Evolutionary conservation across 176 grass and related monocot species (phyloP).

Genomic region (Ananas comosus): DNA sequence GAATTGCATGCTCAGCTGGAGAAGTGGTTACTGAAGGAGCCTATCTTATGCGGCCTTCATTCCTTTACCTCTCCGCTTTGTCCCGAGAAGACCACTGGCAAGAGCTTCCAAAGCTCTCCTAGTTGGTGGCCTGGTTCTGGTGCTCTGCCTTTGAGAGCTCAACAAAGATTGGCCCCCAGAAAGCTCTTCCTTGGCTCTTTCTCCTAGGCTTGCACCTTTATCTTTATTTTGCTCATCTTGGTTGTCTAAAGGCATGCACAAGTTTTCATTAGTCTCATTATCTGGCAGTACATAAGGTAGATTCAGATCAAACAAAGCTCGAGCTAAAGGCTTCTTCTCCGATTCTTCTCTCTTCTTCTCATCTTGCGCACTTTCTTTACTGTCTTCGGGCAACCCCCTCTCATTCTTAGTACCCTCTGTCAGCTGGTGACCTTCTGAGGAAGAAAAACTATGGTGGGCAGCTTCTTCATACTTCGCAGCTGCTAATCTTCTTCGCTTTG

Average conservation of each 20-base stretch:
- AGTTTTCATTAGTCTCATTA: conserved; percentile 16
- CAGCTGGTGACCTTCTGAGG: conserved; percentile 24
- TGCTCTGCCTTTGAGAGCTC: conserved; percentile 54
- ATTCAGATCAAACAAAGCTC: conserved; percentile 28
- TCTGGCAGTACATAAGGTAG: conserved; percentile 24
- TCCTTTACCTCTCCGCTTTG: conserved; percentile 46
- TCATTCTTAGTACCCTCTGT: conserved; percentile 32
- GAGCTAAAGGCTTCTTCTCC: conserved; percentile 21
- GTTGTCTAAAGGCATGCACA: conserved; percentile 5
- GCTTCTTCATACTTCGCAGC: conserved; percentile 54
- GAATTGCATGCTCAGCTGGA: conserved; percentile 34
- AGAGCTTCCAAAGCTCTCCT: conserved; percentile 70
- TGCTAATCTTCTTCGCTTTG: conserved; percentile 68
- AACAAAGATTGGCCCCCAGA: conserved; percentile 20
- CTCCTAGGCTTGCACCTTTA: conserved; percentile 15
- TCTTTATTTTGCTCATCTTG: conserved; percentile 23
- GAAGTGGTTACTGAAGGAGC: conserved; percentile 23
- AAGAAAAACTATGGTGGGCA: conserved; percentile 20
- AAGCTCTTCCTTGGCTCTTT: conserved; percentile 19
- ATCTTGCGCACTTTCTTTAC: conserved; percentile 17
- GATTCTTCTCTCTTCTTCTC: conserved; percentile 14
- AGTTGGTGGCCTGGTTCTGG: conserved; percentile 75
- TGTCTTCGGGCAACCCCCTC: conserved; percentile 19
- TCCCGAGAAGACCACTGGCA: conserved; percentile 65
- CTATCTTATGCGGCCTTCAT: conserved; percentile 4